These are phyloP conservation scores for Jatropha curcas DNA, from an alignment of 345 rosid species.

Conservation along the genomic window DNA sequence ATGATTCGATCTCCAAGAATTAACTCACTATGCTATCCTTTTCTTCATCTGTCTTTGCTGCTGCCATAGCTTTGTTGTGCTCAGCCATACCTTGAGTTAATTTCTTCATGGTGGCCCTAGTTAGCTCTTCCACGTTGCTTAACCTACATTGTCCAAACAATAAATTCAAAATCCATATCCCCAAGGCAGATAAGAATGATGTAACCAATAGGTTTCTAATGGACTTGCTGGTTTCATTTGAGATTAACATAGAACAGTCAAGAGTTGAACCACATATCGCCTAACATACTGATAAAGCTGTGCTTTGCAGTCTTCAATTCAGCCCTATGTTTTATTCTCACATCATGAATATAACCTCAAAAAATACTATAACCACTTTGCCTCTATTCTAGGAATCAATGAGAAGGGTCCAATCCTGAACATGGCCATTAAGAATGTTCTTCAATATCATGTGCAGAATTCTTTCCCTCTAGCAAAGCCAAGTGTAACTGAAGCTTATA, in stretches of 20 bases:
- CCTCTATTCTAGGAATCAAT: not conserved
- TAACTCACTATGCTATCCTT: conserved; percentile 74
- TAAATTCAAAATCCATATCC: not conserved
- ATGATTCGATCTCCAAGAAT: not conserved
- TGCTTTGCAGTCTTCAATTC: not conserved
- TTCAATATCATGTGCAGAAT: not conserved
- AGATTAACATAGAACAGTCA: not conserved
- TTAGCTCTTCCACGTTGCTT: conserved; percentile 79
- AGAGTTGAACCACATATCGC: not conserved
- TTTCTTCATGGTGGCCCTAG: conserved; percentile 89
- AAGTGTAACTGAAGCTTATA: not conserved
- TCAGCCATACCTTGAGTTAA: conserved; percentile 90
- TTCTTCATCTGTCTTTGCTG: conserved; percentile 92
- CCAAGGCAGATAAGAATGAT: not conserved
- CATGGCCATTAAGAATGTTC: not conserved
- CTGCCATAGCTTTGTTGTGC: conserved; percentile 94
- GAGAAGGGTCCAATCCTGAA: not conserved
- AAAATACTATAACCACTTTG: not conserved
- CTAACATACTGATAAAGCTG: not conserved
- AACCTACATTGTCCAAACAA: conserved; percentile 48
- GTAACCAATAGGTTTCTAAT: not conserved
- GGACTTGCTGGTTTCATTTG: not conserved
- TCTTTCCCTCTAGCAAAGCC: not conserved
- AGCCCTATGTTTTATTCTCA: not conserved
- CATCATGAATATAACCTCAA: not conserved